Conservation (phyloP, 352 stramenopile genomes). For the Aphanomyces astaci region DNA sequence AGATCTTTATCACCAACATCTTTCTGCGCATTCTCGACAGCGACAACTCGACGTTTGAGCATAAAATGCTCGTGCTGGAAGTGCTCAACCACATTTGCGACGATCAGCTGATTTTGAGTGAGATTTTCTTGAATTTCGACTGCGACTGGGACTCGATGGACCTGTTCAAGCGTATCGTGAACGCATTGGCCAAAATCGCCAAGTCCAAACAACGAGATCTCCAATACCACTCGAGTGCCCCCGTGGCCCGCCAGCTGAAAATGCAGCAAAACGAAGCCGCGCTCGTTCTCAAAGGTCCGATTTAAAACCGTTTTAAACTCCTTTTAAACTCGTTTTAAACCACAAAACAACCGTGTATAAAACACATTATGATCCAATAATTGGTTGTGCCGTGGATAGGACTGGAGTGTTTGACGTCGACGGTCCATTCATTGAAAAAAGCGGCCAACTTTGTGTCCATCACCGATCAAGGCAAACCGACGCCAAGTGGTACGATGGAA, state of each 20-base stretch:
- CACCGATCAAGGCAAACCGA: constrained; percentile 11
- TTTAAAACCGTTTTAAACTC: not conserved
- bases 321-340: too few species aligned
- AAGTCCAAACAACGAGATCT: constrained; percentile 62
- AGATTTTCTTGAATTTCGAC: constrained; percentile 99
- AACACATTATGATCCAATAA: too few species aligned
- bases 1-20: constrained; percentile 98
- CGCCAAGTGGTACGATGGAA: not conserved
- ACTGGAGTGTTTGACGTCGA: constrained; percentile 91
- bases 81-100: constrained; percentile 92
- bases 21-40: constrained; percentile 98
- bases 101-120: constrained; percentile 90
- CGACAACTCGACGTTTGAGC: constrained; percentile 95
- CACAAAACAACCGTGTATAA: too few species aligned
- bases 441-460: constrained; percentile 62
- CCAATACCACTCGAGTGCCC: not conserved
- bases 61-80: constrained; percentile 97
- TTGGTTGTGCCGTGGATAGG: constrained; percentile 26
- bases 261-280: constrained; percentile 63
- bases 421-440: constrained; percentile 88
- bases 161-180: constrained; percentile 97
- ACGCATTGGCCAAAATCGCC: constrained; percentile 92
- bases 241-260: constrained; percentile 43
- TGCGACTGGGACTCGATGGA: constrained; percentile 96
- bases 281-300: constrained; percentile 53